Percentiles rank a stretch among this genome's conserved stretches.
phyloP scores from a whole-genome alignment of 1,284 basidiomycete genomes.

The Taiwanofungus camphoratus region DNA sequence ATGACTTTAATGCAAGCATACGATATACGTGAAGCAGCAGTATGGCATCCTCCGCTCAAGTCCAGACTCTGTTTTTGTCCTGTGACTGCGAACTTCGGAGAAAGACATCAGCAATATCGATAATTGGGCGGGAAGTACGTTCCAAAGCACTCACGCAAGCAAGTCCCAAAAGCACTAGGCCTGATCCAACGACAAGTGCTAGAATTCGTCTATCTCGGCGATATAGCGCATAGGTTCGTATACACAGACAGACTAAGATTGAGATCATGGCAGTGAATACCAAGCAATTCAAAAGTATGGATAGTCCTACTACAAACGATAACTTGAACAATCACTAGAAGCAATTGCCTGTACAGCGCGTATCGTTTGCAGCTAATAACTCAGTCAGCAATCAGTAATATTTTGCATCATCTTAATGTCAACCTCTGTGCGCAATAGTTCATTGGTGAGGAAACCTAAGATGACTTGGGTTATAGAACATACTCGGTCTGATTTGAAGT shows the following conservation, averaged over 20 bases:
- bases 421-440: conserved; percentile 13
- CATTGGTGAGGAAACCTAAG: not conserved
- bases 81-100: conserved; percentile 18
- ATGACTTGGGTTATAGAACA: conserved; percentile 1
- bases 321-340: conserved; percentile 24
- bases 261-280: not conserved
- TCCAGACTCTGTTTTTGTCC: conserved; percentile 18
- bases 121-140: not conserved
- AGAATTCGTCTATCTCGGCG: conserved; percentile 18
- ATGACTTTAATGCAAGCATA: no score
- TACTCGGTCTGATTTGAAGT: conserved; percentile 17
- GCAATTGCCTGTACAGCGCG: conserved; percentile 24
- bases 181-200: conserved; percentile 14
- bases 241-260: conserved; percentile 17
- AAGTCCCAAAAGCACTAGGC: conserved; percentile 13
- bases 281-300: not conserved
- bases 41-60: conserved; percentile 22
- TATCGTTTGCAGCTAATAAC: conserved; percentile 21
- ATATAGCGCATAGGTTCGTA: conserved; percentile 27
- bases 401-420: not conserved
- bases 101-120: not conserved
- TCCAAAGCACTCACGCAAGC: conserved; percentile 17
- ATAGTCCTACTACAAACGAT: conserved; percentile 23
- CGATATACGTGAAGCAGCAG: conserved; percentile 17
- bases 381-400: conserved; percentile 4